These are phyloP conservation scores for Beauveria australis DNA, from an alignment of 2,329 filamentous ascomycete genomes.

Conservation along the genomic window DNA sequence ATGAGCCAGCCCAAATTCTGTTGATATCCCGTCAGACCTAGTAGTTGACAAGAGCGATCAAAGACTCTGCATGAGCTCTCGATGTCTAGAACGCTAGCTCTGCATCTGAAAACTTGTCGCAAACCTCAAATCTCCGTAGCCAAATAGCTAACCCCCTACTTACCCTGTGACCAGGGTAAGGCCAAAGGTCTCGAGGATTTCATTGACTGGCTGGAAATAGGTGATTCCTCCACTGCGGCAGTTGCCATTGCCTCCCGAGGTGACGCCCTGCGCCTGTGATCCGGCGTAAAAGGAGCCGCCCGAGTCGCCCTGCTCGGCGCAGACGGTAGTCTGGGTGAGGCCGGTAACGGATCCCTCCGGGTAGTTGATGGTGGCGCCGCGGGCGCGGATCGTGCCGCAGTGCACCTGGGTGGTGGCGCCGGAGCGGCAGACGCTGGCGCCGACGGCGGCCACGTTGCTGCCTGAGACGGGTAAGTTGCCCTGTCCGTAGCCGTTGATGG, in stretches of 20 bases:
- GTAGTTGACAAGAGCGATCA: too few species aligned
- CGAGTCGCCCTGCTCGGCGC: slow-evolving; percentile 34
- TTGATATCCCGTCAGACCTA: too few species aligned
- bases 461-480: slow-evolving; percentile 26
- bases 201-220: slow-evolving; percentile 34
- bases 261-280: slow-evolving; percentile 33
- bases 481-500: slow-evolving; percentile 27
- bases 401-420: slow-evolving; percentile 32
- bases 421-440: slow-evolving; percentile 32
- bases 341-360: slow-evolving; percentile 30
- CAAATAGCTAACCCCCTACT: too few species aligned
- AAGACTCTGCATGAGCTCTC: too few species aligned
- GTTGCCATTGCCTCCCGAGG: slow-evolving; percentile 31
- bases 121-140: too few species aligned
- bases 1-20: too few species aligned
- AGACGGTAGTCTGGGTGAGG: slow-evolving; percentile 31
- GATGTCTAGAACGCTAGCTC: too few species aligned
- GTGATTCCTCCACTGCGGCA: slow-evolving; percentile 28
- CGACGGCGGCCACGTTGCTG: slow-evolving; percentile 28
- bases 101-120: too few species aligned
- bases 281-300: slow-evolving; percentile 32
- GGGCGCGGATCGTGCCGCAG: slow-evolving; percentile 28
- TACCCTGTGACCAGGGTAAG: slow-evolving; percentile 19
- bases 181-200: slow-evolving; percentile 31
- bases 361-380: slow-evolving; percentile 30